Base-by-base conservation (phyloP, 176 grass and related monocot genomes). In the Triticum monococcum region DNA sequence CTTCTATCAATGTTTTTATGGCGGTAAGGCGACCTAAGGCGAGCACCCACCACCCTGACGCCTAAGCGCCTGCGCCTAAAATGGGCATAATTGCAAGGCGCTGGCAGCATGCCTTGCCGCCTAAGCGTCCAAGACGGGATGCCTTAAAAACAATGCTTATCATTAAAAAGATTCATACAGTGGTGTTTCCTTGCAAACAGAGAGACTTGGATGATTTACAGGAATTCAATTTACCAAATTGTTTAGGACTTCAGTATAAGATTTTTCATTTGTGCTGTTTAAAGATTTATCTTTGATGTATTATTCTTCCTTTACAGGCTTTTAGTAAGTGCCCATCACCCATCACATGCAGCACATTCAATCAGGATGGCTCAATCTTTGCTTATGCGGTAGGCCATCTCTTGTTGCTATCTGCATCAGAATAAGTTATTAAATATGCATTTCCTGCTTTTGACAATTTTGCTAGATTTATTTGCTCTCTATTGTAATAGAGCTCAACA, bases 341-440 rank as follows among this genome's bases (percentile, higher is more conserved):
- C 81, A 92, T 98, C 67, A 92, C 96, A 25, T 98, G 93, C 93
- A 92, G 93, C 82, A 71, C 93, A 71, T 98, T 95, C 89, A 98
- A 95, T 89, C 89, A 92, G 67, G 96, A 98, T 75, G 96, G 96
- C 43, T 95, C 96, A 80, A 93, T 98, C 81, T 95, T 79, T 92
- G 96, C 96, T 45, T 98, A 98, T 86, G 91, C 93, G 26, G 96
- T 98, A 81, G 59, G 93, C 83, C 33, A n/a, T 83, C 36, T 80
- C 8, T 75, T 87, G 64, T 76, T 90, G 31, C 25, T 64, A 62
- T 84, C 11, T 68, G 37, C 63, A 80, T 14, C n/a, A 41, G 46
- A 81, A 36, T 68, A 79, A 70, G 14, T 64, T 11, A 32, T 61
- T 62, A 57, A 17, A 90, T 72, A 56, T 12, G 2, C 23, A 64